A percentile compares a stretch with the other conserved stretches of the same genome.
Evolutionary conservation across 495 filamentous ascomycete genomes (phyloP).

Genomic region (Rusavskia elegans): DNA sequence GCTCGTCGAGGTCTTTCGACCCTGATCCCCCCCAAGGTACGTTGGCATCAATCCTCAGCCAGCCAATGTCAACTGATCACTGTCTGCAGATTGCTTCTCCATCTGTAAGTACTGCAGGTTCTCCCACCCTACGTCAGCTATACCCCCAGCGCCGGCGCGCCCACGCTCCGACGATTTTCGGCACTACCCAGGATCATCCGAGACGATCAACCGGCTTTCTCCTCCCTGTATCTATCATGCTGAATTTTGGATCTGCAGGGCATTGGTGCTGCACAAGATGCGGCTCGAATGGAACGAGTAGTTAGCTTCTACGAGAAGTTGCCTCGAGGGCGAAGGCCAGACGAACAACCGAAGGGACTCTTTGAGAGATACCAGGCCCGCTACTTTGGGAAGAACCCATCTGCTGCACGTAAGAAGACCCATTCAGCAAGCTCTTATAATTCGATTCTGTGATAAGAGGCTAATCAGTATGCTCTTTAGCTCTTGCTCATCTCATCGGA

Average conservation of each 20-base stretch:
- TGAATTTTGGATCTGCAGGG: slow-evolving; percentile 34
- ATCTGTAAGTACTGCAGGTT: slow-evolving; percentile 47
- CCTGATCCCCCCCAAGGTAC: slow-evolving; percentile 94
- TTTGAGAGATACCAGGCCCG: slow-evolving; percentile 77
- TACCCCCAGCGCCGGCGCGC: neutral
- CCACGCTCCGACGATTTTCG: neutral
- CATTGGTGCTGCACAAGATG: slow-evolving; percentile 85
- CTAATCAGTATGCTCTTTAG: slow-evolving; percentile 26
- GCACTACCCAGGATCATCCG: neutral
- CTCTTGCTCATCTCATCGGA: slow-evolving; percentile 71
- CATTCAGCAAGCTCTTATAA: neutral
- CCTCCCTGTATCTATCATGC: neutral
- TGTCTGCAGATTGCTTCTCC: slow-evolving; percentile 65
- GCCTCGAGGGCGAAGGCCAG: slow-evolving; percentile 73
- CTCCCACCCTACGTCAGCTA: neutral
- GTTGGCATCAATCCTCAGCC: neutral
- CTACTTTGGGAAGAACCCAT: slow-evolving; percentile 88
- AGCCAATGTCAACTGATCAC: slow-evolving; percentile 15
- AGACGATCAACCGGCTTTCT: neutral
- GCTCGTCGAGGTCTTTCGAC: slow-evolving; percentile 82
- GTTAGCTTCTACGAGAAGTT: slow-evolving; percentile 98
- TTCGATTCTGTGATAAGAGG: neutral
- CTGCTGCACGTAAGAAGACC: slow-evolving; percentile 60
- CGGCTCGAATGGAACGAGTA: slow-evolving; percentile 85
- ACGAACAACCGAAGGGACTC: slow-evolving; percentile 60